Percentiles rank a stretch among this genome's conserved stretches.
Conservation (phyloP, 139 green algal species). For the Coccomyxa sp. region DNA sequence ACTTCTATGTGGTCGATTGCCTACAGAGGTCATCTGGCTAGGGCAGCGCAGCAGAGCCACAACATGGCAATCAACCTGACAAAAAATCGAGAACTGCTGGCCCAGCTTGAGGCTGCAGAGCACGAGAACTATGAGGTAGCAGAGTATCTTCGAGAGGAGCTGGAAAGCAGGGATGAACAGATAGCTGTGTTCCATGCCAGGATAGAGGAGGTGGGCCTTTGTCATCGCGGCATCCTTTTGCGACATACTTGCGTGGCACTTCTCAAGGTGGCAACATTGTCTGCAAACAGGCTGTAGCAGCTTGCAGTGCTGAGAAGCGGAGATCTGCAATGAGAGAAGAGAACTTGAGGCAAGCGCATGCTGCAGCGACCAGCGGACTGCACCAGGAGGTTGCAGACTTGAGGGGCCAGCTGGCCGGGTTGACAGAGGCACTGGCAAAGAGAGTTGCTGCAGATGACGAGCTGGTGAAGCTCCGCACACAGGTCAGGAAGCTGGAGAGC, state of each 20-base stretch:
- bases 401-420: constrained; percentile 45
- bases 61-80: too few relatives aligned
- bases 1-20: too few relatives aligned
- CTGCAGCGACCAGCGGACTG: constrained; percentile 6
- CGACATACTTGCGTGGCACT: not conserved
- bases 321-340: not conserved
- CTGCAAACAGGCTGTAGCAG: not conserved
- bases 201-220: constrained; percentile 18
- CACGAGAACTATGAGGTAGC: constrained; percentile 62
- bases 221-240: not conserved
- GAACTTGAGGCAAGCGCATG: constrained; percentile 29
- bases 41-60: too few relatives aligned
- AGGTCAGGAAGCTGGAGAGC: not conserved
- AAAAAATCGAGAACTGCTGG: constrained; percentile 58
- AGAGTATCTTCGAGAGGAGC: constrained; percentile 62
- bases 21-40: too few relatives aligned
- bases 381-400: constrained; percentile 7
- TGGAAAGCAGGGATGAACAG: constrained; percentile 54
- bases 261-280: not conserved
- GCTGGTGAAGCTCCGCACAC: constrained; percentile 38
- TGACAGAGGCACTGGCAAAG: constrained; percentile 61
- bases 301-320: constrained; percentile 4
- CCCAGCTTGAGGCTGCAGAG: constrained; percentile 50
- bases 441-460: constrained; percentile 46
- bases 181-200: constrained; percentile 46